phyloP scores from a whole-genome alignment of 192 early-diverging fungal species.

The Coemansia sp. region DNA sequence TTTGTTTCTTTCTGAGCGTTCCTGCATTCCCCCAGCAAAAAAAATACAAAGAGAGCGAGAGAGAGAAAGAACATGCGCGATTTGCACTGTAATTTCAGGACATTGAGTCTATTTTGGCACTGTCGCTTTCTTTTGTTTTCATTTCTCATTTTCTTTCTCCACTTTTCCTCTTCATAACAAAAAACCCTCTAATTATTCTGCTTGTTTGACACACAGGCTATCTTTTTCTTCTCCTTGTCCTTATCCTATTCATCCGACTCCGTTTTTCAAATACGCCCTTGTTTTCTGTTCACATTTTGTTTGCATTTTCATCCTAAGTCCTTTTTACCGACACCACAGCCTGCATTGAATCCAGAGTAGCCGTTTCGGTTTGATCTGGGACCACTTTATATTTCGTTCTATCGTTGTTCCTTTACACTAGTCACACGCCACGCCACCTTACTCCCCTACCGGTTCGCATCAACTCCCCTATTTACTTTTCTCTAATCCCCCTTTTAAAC shows the following conservation, averaged over 20 bases:
- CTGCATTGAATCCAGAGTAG: conserved; percentile 5
- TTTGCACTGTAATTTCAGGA: neutral
- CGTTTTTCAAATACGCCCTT: conserved; percentile 4
- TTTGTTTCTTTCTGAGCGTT: conserved; percentile 4
- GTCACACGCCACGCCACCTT: neutral
- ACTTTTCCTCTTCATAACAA: neutral
- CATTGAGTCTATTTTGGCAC: neutral
- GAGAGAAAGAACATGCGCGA: conserved; percentile 2
- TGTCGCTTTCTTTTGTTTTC: conserved; percentile 2
- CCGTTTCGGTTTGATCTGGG: conserved; percentile 6
- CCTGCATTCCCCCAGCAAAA: neutral
- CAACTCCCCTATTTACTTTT: neutral
- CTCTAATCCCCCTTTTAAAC: neutral
- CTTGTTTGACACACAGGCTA: neutral
- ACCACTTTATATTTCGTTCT: neutral
- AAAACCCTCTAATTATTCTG: neutral
- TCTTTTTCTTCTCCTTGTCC: conserved; percentile 1
- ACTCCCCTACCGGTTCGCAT: neutral
- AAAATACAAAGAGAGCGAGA: neutral
- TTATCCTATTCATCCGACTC: conserved; percentile 4
- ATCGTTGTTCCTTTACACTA: neutral
- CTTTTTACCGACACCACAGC: neutral
- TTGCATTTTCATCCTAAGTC: neutral
- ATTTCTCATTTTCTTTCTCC: neutral
- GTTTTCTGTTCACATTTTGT: neutral